These are phyloP conservation scores for Trichoderma guizhouense DNA, from an alignment of 2,329 filamentous ascomycete species.

Conservation along the genomic window DNA sequence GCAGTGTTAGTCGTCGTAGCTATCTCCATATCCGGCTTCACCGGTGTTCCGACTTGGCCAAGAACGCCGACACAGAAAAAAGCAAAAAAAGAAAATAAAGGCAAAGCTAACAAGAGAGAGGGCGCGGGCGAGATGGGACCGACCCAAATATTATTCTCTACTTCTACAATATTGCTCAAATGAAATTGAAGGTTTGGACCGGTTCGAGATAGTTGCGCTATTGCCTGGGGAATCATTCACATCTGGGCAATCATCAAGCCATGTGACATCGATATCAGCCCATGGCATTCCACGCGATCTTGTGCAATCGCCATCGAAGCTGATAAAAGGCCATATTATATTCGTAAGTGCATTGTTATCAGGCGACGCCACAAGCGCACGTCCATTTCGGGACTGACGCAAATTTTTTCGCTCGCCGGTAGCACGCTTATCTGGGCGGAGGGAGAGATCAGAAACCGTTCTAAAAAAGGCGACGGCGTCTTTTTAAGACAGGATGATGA, in stretches of 20 bases:
- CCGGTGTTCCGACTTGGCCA: conserved; percentile 2
- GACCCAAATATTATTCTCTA: neutral
- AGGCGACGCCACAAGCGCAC: conserved; percentile 11
- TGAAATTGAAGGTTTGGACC: neutral
- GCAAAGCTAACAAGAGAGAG: neutral
- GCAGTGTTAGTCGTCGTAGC: neutral
- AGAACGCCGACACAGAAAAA: neutral
- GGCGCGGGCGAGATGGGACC: neutral
- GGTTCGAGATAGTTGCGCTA: neutral
- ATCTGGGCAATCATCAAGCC: neutral
- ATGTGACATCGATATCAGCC: conserved; percentile 15
- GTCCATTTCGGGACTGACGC: conserved; percentile 9
- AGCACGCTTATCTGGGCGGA: conserved; percentile 12
- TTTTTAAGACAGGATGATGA: conserved; percentile 6
- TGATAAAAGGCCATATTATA: neutral
- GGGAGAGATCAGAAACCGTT: conserved; percentile 3
- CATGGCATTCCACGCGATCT: neutral
- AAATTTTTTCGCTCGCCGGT: neutral
- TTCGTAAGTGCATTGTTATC: conserved; percentile 8
- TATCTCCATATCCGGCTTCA: conserved; percentile 11
- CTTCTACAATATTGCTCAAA: too few relatives aligned
- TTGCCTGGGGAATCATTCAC: neutral
- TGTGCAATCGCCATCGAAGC: neutral
- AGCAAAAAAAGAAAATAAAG: neutral
- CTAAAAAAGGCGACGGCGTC: conserved; percentile 11